Percentiles rank a stretch among this genome's conserved stretches.
These are phyloP conservation scores for Yarrowia galli DNA, from an alignment of 1,139 yeast genomes.

Conservation along the genomic window DNA sequence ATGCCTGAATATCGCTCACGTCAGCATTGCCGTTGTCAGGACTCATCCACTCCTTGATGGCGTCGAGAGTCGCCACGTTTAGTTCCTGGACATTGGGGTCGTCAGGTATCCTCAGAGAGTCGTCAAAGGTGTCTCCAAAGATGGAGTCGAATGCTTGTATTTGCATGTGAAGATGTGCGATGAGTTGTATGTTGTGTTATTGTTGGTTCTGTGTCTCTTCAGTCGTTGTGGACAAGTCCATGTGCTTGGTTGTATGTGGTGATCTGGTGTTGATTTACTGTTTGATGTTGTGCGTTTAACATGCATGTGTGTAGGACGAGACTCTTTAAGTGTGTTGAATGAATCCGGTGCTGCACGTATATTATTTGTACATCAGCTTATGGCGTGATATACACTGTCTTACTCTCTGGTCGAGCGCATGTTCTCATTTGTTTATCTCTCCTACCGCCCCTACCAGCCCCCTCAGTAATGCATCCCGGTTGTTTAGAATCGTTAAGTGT, in stretches of 20 bases:
- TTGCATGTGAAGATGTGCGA: not conserved
- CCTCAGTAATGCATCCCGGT: too few species aligned
- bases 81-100: not conserved
- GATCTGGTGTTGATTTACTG: slow-evolving; percentile 2
- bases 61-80: not conserved
- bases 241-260: not conserved
- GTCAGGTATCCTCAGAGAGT: slow-evolving; percentile 6
- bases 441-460: too few species aligned
- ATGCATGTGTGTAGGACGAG: not conserved
- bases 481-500: too few species aligned
- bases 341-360: too few species aligned
- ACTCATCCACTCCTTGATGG: slow-evolving; percentile 32
- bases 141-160: slow-evolving; percentile 34
- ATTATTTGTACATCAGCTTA: too few species aligned
- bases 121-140: slow-evolving; percentile 35
- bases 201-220: not conserved
- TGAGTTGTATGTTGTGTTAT: too few species aligned
- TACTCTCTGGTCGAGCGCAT: too few species aligned
- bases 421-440: too few species aligned
- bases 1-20: slow-evolving; percentile 11
- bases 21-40: slow-evolving; percentile 2
- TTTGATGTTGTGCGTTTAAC: slow-evolving; percentile 25
- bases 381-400: too few species aligned
- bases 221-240: not conserved
- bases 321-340: not conserved